Evolutionary conservation across 441 rosid genomes (phyloP).

Genomic region (Raphanus hybrid): DNA sequence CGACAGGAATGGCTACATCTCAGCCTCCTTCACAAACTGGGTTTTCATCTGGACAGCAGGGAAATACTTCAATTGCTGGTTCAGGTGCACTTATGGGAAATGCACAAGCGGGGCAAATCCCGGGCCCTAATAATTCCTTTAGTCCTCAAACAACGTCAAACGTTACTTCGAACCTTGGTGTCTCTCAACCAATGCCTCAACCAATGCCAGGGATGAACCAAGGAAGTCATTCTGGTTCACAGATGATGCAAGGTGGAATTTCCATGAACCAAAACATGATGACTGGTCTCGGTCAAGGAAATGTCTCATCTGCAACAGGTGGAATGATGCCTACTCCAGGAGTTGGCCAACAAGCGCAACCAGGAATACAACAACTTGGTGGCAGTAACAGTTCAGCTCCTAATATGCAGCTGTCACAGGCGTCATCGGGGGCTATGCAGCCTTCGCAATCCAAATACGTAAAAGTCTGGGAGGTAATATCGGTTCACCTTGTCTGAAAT

Average conservation of each 20-base stretch:
- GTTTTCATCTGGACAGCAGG: slow-evolving; percentile 86
- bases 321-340: slow-evolving; percentile 97
- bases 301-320: slow-evolving; percentile 68
- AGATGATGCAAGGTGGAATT: slow-evolving; percentile 82
- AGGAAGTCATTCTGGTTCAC: slow-evolving; percentile 80
- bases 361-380: slow-evolving; percentile 76
- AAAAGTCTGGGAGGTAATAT: slow-evolving; percentile 94
- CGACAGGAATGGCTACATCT: slow-evolving; percentile 84
- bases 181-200: slow-evolving; percentile 80
- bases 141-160: slow-evolving; percentile 64
- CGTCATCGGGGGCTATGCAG: slow-evolving; percentile 69
- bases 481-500: slow-evolving; percentile 16
- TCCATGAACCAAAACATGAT: slow-evolving; percentile 78
- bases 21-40: slow-evolving; percentile 79
- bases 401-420: slow-evolving; percentile 77
- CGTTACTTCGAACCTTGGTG: slow-evolving; percentile 68
- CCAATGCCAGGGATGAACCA: slow-evolving; percentile 81
- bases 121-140: slow-evolving; percentile 64
- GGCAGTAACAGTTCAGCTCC: slow-evolving; percentile 65
- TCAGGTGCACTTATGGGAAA: slow-evolving; percentile 74
- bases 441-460: slow-evolving; percentile 84
- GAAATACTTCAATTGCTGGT: slow-evolving; percentile 63
- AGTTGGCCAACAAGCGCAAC: slow-evolving; percentile 79
- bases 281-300: slow-evolving; percentile 69
- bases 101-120: slow-evolving; percentile 66